Evolutionary conservation across 768 basidiomycete species (phyloP), one percentile per base, ranked within the genome.

Genomic region (Calocybe cyanea): DNA sequence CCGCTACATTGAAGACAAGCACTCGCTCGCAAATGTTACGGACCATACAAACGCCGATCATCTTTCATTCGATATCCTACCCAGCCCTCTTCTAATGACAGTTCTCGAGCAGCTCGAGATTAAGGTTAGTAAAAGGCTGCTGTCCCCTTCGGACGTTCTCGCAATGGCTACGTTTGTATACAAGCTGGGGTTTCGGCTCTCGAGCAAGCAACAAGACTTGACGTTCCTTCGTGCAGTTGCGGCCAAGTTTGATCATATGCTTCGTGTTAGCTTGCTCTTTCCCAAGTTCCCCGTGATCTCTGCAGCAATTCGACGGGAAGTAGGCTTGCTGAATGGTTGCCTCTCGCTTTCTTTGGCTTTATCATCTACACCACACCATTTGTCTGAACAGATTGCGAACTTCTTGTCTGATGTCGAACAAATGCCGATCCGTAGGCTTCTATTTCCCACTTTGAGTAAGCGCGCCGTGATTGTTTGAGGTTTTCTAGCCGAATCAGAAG

Each of bases 1-100:
- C 60, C 77, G 80, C 21, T 97, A 95, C 58, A 72, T 95, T 43
- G 93, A 96, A 55, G 83, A 83, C 18, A 63, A 83, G 50, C 61
- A 73, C 5, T 56, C 63, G 0, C 58, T 80, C 17, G 25, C 25
- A 28, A 42, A 53, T 49, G 41, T 57, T 43, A 5, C 56, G 31
- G 30, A 53, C 7, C 36, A 34, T 32, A 17, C 48, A 46, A 17
- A 37, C 43, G 34, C n/a, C 1, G 51, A 43, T n/a, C 19, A 32
- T 32, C 4, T 28, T 20, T 14, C 14, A 32, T 20, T 21, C 53
- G 70, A 71, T 15, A 47, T 52, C 9, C 64, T 69, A 28, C 78
- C 83, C 3, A 91, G 87, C 51, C 89, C 92, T 0, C 71, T 97
- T 11, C 63, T 96, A 3, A 80, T 87, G 73, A 83, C 90, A 0